Percentiles rank a stretch among this genome's conserved stretches.
These are phyloP conservation scores for Penicillium sp. DNA, from an alignment of 2,329 filamentous ascomycete genomes.

Conservation along the genomic window DNA sequence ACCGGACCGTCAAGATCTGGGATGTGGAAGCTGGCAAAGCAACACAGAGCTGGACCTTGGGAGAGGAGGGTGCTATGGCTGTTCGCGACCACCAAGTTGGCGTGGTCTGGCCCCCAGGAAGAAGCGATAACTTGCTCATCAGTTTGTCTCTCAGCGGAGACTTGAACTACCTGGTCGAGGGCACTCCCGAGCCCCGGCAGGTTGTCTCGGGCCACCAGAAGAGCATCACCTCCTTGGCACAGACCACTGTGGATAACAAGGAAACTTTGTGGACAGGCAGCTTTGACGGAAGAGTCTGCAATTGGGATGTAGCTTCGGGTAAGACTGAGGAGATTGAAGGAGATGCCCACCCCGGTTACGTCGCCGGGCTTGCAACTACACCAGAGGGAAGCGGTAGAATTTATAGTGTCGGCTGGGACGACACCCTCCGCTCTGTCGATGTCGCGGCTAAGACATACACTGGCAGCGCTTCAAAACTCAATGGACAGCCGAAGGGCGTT, in stretches of 20 bases:
- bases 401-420: slow-evolving; percentile 91
- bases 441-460: slow-evolving; percentile 65
- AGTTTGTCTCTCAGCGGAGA: slow-evolving; percentile 81
- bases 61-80: slow-evolving; percentile 61
- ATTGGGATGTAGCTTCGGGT: slow-evolving; percentile 69
- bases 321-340: slow-evolving; percentile 65
- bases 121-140: slow-evolving; percentile 78
- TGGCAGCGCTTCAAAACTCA: slow-evolving; percentile 58
- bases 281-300: slow-evolving; percentile 77
- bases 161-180: slow-evolving; percentile 75
- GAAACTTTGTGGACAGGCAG: slow-evolving; percentile 78
- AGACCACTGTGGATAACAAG: slow-evolving; percentile 42
- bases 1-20: slow-evolving; percentile 93
- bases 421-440: slow-evolving; percentile 73
- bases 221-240: slow-evolving; percentile 68
- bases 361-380: slow-evolving; percentile 62
- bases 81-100: slow-evolving; percentile 85
- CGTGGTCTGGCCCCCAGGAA: slow-evolving; percentile 75
- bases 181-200: slow-evolving; percentile 58
- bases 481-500: slow-evolving; percentile 72
- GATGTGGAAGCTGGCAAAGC: slow-evolving; percentile 71
- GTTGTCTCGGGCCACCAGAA: slow-evolving; percentile 83
- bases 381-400: slow-evolving; percentile 49
- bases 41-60: slow-evolving; percentile 75
- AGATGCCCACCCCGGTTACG: slow-evolving; percentile 73